These are phyloP conservation scores for Kwoniella dendrophila DNA, from an alignment of 768 basidiomycete genomes.

Conservation along the genomic window DNA sequence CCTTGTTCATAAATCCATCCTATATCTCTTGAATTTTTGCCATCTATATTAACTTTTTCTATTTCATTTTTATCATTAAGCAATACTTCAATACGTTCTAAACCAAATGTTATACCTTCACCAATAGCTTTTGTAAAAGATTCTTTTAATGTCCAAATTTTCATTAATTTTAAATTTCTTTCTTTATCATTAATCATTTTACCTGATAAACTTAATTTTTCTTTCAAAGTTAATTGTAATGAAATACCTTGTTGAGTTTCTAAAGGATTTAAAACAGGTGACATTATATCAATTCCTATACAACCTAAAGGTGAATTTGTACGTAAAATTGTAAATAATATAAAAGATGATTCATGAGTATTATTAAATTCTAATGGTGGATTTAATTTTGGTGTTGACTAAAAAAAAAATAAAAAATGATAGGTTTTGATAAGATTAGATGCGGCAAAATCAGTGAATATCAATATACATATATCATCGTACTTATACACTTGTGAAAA, in stretches of 20 bases:
- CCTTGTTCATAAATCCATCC: slow-evolving; percentile 25
- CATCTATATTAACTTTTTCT: slow-evolving; percentile 22
- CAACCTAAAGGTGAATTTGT: slow-evolving; percentile 4
- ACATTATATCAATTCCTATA: slow-evolving; percentile 44
- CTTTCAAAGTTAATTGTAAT: slow-evolving; percentile 28
- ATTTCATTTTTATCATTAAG: slow-evolving; percentile 17
- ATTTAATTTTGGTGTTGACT: slow-evolving; percentile 19
- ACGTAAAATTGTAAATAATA: slow-evolving; percentile 21
- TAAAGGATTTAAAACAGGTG: slow-evolving; percentile 12
- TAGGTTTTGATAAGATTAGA: neutral
- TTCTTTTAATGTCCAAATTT: slow-evolving; percentile 45
- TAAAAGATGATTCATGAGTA: slow-evolving; percentile 41
- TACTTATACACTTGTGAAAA: neutral
- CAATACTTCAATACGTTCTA: slow-evolving; percentile 37
- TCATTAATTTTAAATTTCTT: slow-evolving; percentile 25
- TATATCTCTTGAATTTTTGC: slow-evolving; percentile 21
- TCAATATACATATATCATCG: neutral
- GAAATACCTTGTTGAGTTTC: slow-evolving; percentile 32
- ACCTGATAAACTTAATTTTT: slow-evolving; percentile 22
- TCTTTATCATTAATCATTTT: slow-evolving; percentile 12
- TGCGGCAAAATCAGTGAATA: neutral
- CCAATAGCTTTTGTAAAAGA: slow-evolving; percentile 46
- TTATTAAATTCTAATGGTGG: slow-evolving; percentile 40
- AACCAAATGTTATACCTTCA: slow-evolving; percentile 40
- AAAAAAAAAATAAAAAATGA: neutral